Conservation (phyloP, 441 rosid genomes). For the Melastoma candidum region DNA sequence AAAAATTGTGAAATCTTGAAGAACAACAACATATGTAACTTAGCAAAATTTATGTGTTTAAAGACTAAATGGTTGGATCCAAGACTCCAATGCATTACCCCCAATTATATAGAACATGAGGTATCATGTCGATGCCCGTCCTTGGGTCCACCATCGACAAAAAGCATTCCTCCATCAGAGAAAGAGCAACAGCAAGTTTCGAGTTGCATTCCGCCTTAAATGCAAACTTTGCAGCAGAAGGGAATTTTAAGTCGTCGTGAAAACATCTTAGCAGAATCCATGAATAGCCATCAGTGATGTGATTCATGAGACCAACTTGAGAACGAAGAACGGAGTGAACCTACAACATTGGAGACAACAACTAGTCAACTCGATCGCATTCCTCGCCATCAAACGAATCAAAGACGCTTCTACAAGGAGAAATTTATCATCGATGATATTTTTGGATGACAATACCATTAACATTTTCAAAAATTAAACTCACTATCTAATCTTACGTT, state of each 20-base stretch:
- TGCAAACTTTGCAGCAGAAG: slow-evolving; percentile 62
- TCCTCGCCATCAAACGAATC: too few species aligned
- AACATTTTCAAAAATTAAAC: slow-evolving; percentile 3
- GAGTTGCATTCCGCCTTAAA: slow-evolving; percentile 95
- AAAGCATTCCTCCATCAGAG: slow-evolving; percentile 95
- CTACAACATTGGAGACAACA: slow-evolving; percentile 30
- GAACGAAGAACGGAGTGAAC: slow-evolving; percentile 69
- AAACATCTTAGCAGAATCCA: slow-evolving; percentile 90
- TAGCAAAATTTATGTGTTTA: too few species aligned
- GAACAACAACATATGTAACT: too few species aligned
- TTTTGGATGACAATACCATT: background rate
- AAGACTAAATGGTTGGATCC: too few species aligned
- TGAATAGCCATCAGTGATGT: slow-evolving; percentile 50
- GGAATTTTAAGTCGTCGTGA: slow-evolving; percentile 74
- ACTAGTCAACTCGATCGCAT: background rate
- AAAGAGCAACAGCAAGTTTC: slow-evolving; percentile 81
- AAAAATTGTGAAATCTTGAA: too few species aligned
- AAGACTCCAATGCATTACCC: slow-evolving; percentile 33
- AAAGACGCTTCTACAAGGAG: slow-evolving; percentile 3
- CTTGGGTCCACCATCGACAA: slow-evolving; percentile 91
- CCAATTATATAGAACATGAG: slow-evolving; percentile 87
- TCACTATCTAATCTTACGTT: slow-evolving; percentile 4
- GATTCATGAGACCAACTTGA: slow-evolving; percentile 54
- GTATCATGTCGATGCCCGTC: slow-evolving; percentile 95
- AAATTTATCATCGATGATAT: too few species aligned